Evolutionary conservation across 768 basidiomycete species (phyloP), one percentile per base, ranked within the genome.

Genomic region (Phlebiopsis gigantea): DNA sequence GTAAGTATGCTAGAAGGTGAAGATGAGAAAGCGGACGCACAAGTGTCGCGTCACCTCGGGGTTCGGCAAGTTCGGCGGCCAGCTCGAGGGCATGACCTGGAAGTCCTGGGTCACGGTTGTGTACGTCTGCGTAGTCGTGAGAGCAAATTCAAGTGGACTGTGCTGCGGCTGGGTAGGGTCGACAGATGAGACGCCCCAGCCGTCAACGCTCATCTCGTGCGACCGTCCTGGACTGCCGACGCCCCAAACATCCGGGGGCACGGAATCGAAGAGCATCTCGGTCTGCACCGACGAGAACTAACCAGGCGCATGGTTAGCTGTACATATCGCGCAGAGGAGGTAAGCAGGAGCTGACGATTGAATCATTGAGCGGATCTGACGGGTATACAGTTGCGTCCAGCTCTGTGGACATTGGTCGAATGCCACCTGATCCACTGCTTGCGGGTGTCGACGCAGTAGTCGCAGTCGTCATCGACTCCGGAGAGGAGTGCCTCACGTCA

Each of bases 11-110:
- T 4, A 10, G 29, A 21, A 55, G 21, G 26, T 28, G 10, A 30
- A 21, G 19, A 22, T 50, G 29, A 22, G 57, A 41, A 5, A 44
- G 6, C 9, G 53, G 19, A 68, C 83, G 64, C 61, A 87, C 86
- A 91, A 69, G 65, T 89, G 87, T 34, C 79, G 77, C 8, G 90
- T 71, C 34, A 88, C 71, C 24, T 82, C 79, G 5, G 81, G 80
- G 15, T 72, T 69, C 15, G 89, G 89, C 30, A 91, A 72, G 48
- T 80, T 72, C 15, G 70, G 70, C 1, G 89, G 86, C 85, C 88
- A 90, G 34, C 41, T 52, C 56, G 48, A 52, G 31, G 26, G 46
- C 48, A 58, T 24, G 26, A 61, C 53, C 17, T 48, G 39, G 19
- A 34, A 30, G 34, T 49, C 26, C 17, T 17, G 46, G 5, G 14